Conservation (phyloP, 768 basidiomycete genomes). For the Tylopilus vinaceipallidus region DNA sequence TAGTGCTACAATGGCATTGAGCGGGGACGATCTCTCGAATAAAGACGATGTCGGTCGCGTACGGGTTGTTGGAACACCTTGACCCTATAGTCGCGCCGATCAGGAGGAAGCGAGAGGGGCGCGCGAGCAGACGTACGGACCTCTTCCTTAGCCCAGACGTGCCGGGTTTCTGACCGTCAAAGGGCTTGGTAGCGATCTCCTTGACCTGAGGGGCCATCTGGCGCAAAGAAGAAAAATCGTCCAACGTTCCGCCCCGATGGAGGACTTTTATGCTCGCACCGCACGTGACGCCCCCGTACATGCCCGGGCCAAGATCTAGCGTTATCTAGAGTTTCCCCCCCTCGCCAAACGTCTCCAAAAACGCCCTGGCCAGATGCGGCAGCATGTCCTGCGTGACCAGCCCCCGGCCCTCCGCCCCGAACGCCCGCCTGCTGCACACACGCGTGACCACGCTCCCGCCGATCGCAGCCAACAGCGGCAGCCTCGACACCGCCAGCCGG, state of each 20-base stretch:
- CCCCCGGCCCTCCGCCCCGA: slow-evolving; percentile 69
- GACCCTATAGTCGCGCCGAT: slow-evolving; percentile 53
- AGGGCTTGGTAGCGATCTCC: slow-evolving; percentile 80
- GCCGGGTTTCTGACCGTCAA: slow-evolving; percentile 94
- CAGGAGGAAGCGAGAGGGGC: slow-evolving; percentile 21
- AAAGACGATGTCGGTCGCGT: slow-evolving; percentile 26
- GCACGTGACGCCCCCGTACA: slow-evolving; percentile 25
- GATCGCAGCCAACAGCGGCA: slow-evolving; percentile 83
- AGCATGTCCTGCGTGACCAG: slow-evolving; percentile 83
- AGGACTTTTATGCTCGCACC: slow-evolving; percentile 18
- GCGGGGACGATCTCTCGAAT: slow-evolving; percentile 6
- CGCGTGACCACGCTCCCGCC: slow-evolving; percentile 90
- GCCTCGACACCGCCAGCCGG: slow-evolving; percentile 53
- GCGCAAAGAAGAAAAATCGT: background rate
- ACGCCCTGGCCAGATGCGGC: slow-evolving; percentile 62
- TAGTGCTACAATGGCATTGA: slow-evolving; percentile 67
- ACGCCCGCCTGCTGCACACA: slow-evolving; percentile 75
- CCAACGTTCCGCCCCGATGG: background rate
- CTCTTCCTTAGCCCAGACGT: slow-evolving; percentile 97
- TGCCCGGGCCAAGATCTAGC: background rate
- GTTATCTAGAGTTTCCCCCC: slow-evolving; percentile 37
- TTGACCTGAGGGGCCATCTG: slow-evolving; percentile 50
- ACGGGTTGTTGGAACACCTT: slow-evolving; percentile 98
- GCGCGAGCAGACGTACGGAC: slow-evolving; percentile 36
- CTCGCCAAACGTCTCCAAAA: slow-evolving; percentile 68